Conservation (phyloP, 75 land plant species). For the Picea glauca region DNA sequence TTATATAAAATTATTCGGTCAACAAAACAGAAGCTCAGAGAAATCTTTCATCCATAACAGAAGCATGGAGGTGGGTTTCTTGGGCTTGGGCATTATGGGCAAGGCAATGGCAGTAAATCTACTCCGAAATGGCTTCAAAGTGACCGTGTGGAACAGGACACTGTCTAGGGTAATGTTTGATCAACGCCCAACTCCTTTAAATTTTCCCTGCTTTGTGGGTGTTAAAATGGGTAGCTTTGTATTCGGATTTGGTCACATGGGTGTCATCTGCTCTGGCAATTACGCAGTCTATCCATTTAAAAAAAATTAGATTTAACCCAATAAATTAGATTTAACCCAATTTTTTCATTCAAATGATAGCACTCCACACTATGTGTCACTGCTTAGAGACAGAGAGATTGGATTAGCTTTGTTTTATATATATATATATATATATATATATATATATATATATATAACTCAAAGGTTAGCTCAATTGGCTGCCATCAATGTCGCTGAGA, state of each 20-base stretch:
- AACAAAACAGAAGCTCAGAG: too few relatives aligned
- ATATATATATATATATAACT: too few relatives aligned
- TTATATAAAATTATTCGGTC: too few relatives aligned
- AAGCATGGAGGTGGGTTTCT: conserved; percentile 80
- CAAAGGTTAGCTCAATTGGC: too few relatives aligned
- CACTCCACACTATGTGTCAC: neutral
- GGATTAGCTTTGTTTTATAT: neutral
- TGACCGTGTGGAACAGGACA: conserved; percentile 95
- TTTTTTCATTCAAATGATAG: neutral
- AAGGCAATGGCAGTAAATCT: conserved; percentile 87
- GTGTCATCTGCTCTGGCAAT: neutral
- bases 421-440: too few relatives aligned
- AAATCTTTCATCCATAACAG: too few relatives aligned
- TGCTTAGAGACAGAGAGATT: neutral
- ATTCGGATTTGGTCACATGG: neutral
- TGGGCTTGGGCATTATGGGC: conserved; percentile 97
- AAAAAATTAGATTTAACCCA: too few relatives aligned
- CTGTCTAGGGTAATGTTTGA: conserved; percentile 53
- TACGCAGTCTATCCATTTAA: neutral
- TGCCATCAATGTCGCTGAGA: too few relatives aligned
- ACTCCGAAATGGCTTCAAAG: conserved; percentile 66
- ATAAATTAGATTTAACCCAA: too few relatives aligned
- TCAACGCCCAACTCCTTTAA: neutral
- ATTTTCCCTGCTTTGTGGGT: neutral
- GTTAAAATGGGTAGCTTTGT: neutral